Evolutionary conservation across 345 rosid genomes (phyloP), one percentile per base, ranked within the genome.

Genomic region (Nasturtium officinale): DNA sequence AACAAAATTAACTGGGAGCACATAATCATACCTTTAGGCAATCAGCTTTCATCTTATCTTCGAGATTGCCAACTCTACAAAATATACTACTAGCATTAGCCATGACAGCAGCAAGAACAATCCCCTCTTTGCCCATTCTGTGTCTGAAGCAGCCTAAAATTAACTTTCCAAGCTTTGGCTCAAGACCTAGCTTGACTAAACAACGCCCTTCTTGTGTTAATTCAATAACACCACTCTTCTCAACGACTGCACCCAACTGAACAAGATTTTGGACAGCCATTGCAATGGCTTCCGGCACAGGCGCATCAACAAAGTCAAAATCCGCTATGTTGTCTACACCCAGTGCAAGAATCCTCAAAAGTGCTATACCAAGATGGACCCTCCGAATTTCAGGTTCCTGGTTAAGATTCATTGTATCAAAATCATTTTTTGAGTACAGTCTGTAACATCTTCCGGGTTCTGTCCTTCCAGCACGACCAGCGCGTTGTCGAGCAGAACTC

Each of bases 401-500:
- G 67, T 86, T 87, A 56, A 67, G 61, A 70, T 79, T 66, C 98
- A 88, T 85, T 1, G 80, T 74, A 78, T 77, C 82, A 77, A 82
- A 94, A 63, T 84, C 88, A 48, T 25, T 17, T 59, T 69, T 67
- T 2, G 90, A 64, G 74, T 91, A 94, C 40, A 94, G 88, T 71
- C 98, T 82, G 65, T 84, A 94, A 84, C 97, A 94, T 71, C 68
- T 82, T 53, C 98, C 98, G 17, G 95, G 89, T 74, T 84, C 95
- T 15, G 90, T 91, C 84, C 98, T 87, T 64, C 97, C 98, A 56
- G 98, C 98, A 82, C 97, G 98, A 74, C 97, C 98, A 82, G 96
- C 92, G 47, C 98, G 83, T 68, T 94, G 97, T 38, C 76, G 82
- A 51, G 97, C 97, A 64, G 96, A 94, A 78, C 98, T 89, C 80